Base-by-base conservation (phyloP, 75 land plant species). In the Azolla pinnata region DNA sequence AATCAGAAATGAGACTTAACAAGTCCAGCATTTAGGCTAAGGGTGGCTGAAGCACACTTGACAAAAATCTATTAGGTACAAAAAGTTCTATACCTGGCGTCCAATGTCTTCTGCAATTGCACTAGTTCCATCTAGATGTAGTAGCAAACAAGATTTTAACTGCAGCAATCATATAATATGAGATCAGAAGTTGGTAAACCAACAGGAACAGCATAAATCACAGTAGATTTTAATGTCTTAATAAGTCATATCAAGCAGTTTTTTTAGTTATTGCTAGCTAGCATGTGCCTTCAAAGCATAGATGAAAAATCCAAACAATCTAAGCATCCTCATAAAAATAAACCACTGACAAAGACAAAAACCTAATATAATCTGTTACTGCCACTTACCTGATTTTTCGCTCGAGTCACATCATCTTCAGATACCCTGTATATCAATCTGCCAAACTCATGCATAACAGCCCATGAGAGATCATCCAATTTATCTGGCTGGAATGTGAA, bases 21-120 rank as follows among this genome's bases (percentile, higher is more conserved):
- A n/a, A n/a, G n/a, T n/a, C 97, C 76, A 92, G 88, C 27, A 88
- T 57, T 65, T 92, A 96, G 18, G 90, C 79, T 45, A 75, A 63
- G 25, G 97, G 97, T 38, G 88, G 69, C 67, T 96, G 78, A 17
- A 96, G 82, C 25, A 96, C 97, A 70, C 88, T 88, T 3, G 86
- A 85, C 29, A 90, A 76, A 29, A 90, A 67, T 91, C 86, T 81
- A 66, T 68, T 32, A 1, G 29, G 54, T 9, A 58, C 29, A 21
- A 18, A 54, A 48, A 20, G 21, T 12, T 48, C 24, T 29, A 20
- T 59, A 87, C 88, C 95, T 88, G 90, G 5, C 95, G 90, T 3
- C 95, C 95, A 61, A 88, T 88, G 65, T 88, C 95, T 67, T 88
- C 95, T 60, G 95, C 90, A 26, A 85, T 68, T 19, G 86, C 75